Base-by-base conservation (phyloP, 2,329 filamentous ascomycete genomes). In the Fusarium sp. region DNA sequence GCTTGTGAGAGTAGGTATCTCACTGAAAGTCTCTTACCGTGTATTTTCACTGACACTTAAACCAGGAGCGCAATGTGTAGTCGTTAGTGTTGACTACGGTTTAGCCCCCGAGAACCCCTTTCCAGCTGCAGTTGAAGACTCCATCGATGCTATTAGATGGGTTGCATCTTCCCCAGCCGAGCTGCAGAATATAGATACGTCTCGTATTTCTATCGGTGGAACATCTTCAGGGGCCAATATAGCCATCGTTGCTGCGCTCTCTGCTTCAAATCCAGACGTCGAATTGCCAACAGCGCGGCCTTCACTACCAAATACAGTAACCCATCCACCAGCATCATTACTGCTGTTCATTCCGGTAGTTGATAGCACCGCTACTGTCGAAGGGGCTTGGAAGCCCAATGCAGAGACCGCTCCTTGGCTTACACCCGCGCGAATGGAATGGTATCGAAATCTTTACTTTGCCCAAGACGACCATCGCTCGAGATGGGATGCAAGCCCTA, bases 361-460 rank as follows among this genome's bases (percentile, higher is more conserved):
- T 8, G 78, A 80, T 62, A 80, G 78, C 53, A 78, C 76, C 4
- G 78, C 78, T 6, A 79, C 77, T 13, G 51, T 58, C 16, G 50
- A 72, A 25, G 59, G 62, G 7, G 59, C 68, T n/a, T 75, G 73
- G 73, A 75, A 68, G 21, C 57, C 63, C 16, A 75, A 72, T 49
- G 73, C 72, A 25, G 73, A 75, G 45, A 73, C 71, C 32, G 77
- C 75, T 18, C 78, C 77, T 18, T 81, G 76, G 75, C 75, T 78
- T 25, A 80, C 77, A 2, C 73, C 78, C 7, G 49, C 64, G 5
- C 73, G 79, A 11, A 78, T 81, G 76, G 66, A 70, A n/a, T 79
- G 78, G 76, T 81, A 81, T 54, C 78, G 79, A n/a, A 61, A 72
- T 27, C 74, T 79, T 54, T 81, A 80, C 45, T 71, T 81, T 21